These are phyloP conservation scores for Tuber indicum DNA, from an alignment of 495 filamentous ascomycete species.

Conservation along the genomic window DNA sequence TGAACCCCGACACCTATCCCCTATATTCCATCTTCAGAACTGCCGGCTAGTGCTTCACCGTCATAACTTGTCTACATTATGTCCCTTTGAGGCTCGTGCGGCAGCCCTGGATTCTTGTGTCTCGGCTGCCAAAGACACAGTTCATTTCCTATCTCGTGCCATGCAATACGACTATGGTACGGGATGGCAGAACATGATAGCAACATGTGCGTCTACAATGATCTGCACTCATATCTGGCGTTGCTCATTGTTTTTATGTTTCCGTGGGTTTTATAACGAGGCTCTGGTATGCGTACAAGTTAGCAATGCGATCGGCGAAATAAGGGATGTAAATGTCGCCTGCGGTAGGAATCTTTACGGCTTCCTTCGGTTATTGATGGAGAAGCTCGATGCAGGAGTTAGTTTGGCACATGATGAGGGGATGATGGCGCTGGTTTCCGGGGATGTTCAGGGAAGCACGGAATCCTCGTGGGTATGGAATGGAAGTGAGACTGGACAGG, in stretches of 20 bases:
- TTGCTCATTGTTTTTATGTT: conserved; percentile 71
- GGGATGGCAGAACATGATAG: conserved; percentile 51
- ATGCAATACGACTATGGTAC: conserved; percentile 32
- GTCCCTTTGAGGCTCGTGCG: conserved; percentile 56
- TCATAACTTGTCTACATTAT: conserved; percentile 77
- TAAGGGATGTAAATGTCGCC: conserved; percentile 64
- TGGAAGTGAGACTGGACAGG: conserved; percentile 55
- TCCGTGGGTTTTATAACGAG: conserved; percentile 62
- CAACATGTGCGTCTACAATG: conserved; percentile 56
- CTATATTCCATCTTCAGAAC: conserved; percentile 72
- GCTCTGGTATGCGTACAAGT: conserved; percentile 68
- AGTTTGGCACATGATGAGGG: conserved; percentile 76
- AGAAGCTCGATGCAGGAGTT: conserved; percentile 52
- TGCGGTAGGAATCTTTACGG: conserved; percentile 82
- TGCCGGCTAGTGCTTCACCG: conserved; percentile 80
- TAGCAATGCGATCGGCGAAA: conserved; percentile 59
- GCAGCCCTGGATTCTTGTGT: conserved; percentile 74
- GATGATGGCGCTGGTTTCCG: conserved; percentile 79
- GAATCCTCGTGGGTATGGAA: conserved; percentile 85
- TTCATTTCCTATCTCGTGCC: conserved; percentile 60
- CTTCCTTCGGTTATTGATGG: conserved; percentile 61
- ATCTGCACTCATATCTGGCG: conserved; percentile 87
- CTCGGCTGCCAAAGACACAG: conserved; percentile 67
- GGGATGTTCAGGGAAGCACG: conserved; percentile 76
- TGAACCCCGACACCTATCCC: conserved; percentile 64